Evolutionary conservation across 208 protist genomes (phyloP), one percentile per base, ranked within the genome.

Genomic region (Wallacemonas collosoma): DNA sequence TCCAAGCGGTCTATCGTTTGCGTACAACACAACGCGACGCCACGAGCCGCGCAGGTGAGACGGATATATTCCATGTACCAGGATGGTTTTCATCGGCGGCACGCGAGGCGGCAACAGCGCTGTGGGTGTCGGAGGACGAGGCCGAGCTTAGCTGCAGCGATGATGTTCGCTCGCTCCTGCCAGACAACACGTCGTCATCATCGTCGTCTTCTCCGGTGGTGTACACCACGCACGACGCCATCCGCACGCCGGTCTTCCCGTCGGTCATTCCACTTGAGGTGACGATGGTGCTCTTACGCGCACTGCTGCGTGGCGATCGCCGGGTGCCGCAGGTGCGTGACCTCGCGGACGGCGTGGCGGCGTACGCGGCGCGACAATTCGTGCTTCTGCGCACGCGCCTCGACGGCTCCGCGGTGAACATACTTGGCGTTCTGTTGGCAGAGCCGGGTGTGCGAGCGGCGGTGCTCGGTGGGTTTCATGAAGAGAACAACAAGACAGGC

Each of bases 361-460:
- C 82, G 54, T 88, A 93, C 66, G 81, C 82, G n/a, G 78, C 87
- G 36, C 88, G 85, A 17, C 77, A 79, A 45, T 88, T 83, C 55
- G 78, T 90, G 80, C 79, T 95, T 69, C 74, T 95, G 66, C 83
- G 90, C 2, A 81, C 80, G 11, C 81, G 86, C 4, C 73, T 80
- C 36, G 79, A 78, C 51, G 86, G 83, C 62, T 75, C 65, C 41
- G 83, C 79, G 35, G 66, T 83, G 65, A 88, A 87, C 68, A 77
- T 86, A 12, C 69, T 76, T 26, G 14, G 38, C 45, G 48, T 41
- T 65, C 76, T 79, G n/a, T 48, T 58, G 3, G 9, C 53, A 4
- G 43, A 73, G 35, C 61, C 54, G 2, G 6, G 14, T 45, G 36
- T 43, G 26, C 58, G 67, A 4, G 54, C n/a, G n/a, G 54, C 51